Evolutionary conservation across 176 grass and related monocot genomes (phyloP).

Genomic region (Aegilops tauschii): DNA sequence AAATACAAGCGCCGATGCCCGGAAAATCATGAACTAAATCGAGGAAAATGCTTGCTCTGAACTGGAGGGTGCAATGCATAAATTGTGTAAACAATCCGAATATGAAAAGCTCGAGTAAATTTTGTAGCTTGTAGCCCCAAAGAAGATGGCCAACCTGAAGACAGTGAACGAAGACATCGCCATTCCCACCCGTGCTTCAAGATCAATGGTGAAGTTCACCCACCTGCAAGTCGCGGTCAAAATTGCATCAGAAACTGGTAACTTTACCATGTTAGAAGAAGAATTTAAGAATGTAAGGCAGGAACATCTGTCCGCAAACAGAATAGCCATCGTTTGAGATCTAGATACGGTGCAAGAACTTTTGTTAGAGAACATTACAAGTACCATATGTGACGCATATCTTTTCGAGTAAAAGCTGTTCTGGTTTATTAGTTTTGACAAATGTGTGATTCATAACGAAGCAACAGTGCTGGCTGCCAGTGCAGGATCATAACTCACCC

Average conservation of each 20-base stretch:
- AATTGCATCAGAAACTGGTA: slow-evolving; percentile 22
- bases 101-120: too few species aligned
- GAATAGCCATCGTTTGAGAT: background rate
- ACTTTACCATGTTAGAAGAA: background rate
- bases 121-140: too few species aligned
- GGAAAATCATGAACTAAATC: too few species aligned
- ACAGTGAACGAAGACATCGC: background rate
- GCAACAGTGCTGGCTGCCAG: background rate
- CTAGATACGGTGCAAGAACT: background rate
- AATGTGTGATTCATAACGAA: background rate
- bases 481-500: slow-evolving; percentile 37
- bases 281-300: background rate
- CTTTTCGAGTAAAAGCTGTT: background rate
- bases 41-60: too few species aligned
- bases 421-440: background rate
- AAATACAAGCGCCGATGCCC: too few species aligned
- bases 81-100: too few species aligned
- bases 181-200: too few species aligned
- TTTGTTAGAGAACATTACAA: background rate
- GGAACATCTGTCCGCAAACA: background rate
- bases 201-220: too few species aligned
- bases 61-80: too few species aligned
- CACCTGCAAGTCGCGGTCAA: slow-evolving; percentile 38
- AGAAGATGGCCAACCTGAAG: slow-evolving; percentile 56
- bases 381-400: background rate